phyloP scores from a whole-genome alignment of 306 rosid genomes.

The Senna siamea region DNA sequence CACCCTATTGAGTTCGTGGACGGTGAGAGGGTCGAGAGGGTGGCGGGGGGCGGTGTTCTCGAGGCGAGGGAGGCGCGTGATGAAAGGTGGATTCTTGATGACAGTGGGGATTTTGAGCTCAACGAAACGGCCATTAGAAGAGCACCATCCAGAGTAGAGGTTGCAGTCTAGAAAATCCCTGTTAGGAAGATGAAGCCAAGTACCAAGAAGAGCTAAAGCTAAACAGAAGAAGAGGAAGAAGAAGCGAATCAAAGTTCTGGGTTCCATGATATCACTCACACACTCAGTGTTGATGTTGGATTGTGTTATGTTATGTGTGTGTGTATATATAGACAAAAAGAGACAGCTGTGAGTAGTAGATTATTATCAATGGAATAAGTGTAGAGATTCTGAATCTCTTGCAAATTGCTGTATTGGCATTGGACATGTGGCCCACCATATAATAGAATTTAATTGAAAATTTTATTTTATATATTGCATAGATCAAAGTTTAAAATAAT shows the following conservation, averaged over 20 bases:
- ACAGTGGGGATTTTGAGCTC: conserved; percentile 17
- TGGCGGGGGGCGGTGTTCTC: conserved; percentile 67
- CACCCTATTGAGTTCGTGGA: conserved; percentile 60
- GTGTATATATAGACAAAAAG: too few relatives aligned
- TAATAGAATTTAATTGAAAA: too few relatives aligned
- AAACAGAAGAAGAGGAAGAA: conserved; percentile 44
- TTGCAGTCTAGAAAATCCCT: conserved; percentile 54
- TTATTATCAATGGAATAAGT: too few relatives aligned
- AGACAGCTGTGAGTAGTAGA: too few relatives aligned
- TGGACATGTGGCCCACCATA: too few relatives aligned
- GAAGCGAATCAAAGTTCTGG: conserved; percentile 47
- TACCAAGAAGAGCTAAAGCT: conserved; percentile 43
- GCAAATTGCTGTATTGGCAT: too few relatives aligned
- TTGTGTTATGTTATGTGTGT: too few relatives aligned
- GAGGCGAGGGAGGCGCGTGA: conserved; percentile 37
- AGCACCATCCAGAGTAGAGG: conserved; percentile 62
- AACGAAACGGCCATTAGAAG: conserved; percentile 57
- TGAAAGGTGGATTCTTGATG: conserved; percentile 30
- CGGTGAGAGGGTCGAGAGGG: conserved; percentile 86
- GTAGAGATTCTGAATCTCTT: too few relatives aligned
- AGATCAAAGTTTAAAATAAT: too few relatives aligned
- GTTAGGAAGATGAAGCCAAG: conserved; percentile 63
- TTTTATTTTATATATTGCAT: too few relatives aligned
- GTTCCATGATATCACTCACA: conserved; percentile 50
- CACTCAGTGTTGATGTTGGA: too few relatives aligned